Conservation (phyloP, 768 basidiomycete species). For the Obba rivulosa region DNA sequence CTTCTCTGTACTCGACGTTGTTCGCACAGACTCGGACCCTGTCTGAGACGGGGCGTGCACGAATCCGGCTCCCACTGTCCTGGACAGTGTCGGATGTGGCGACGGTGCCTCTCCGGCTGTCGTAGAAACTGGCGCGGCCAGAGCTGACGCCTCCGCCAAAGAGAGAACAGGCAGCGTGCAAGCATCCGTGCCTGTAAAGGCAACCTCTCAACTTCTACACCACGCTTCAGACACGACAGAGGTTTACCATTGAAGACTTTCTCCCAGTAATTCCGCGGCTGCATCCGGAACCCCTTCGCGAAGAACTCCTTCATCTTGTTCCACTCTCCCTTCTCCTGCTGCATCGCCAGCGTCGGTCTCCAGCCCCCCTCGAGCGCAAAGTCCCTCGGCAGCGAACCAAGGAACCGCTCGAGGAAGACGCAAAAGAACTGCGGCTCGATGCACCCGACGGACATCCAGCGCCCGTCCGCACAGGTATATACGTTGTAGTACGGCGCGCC, state of each 20-base stretch:
- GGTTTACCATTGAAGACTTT: constrained; percentile 55
- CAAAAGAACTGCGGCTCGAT: constrained; percentile 70
- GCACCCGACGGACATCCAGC: constrained; percentile 75
- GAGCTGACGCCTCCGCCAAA: constrained; percentile 50
- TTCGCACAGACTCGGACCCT: neutral
- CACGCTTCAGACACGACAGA: neutral
- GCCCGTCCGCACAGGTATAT: constrained; percentile 67
- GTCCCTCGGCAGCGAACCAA: constrained; percentile 39
- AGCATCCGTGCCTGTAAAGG: constrained; percentile 55
- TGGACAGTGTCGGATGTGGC: constrained; percentile 18
- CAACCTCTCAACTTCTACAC: neutral
- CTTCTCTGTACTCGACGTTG: constrained; percentile 12
- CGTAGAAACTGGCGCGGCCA: constrained; percentile 21
- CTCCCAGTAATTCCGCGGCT: constrained; percentile 66
- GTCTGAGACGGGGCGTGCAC: neutral
- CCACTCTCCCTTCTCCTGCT: constrained; percentile 49
- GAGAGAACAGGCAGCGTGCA: constrained; percentile 68
- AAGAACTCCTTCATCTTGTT: constrained; percentile 51
- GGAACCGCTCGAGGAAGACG: constrained; percentile 52
- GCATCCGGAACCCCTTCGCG: constrained; percentile 54
- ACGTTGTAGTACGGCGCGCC: constrained; percentile 75
- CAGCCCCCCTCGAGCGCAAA: constrained; percentile 45
- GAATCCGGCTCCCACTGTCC: constrained; percentile 14
- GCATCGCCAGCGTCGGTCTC: constrained; percentile 45
- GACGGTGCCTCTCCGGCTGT: constrained; percentile 2